Conservation (phyloP, 495 filamentous ascomycete genomes). For the Daldinia vernicosa region DNA sequence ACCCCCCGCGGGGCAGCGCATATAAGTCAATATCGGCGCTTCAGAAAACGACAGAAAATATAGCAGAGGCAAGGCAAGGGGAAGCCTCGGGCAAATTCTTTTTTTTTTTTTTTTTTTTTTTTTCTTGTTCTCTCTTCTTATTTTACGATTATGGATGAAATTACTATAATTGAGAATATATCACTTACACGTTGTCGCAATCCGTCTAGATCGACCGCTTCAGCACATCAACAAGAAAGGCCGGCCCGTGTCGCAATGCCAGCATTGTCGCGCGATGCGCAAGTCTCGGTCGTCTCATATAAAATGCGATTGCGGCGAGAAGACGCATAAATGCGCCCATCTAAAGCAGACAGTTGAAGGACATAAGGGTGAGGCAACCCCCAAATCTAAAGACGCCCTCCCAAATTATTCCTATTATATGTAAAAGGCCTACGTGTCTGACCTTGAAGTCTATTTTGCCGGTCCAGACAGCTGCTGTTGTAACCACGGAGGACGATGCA, state of each 20-base stretch:
- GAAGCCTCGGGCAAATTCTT: neutral
- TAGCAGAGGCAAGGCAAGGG: neutral
- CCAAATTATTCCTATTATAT: conserved; percentile 11
- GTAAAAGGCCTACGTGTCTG: conserved; percentile 49
- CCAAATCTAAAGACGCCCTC: conserved; percentile 8
- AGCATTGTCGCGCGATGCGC: conserved; percentile 95
- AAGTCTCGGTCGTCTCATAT: conserved; percentile 96
- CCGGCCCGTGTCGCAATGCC: conserved; percentile 96
- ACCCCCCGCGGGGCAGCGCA: conserved; percentile 46
- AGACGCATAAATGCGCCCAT: conserved; percentile 78
- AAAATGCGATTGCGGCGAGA: conserved; percentile 97
- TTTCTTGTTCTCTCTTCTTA: too few species aligned
- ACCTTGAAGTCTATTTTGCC: conserved; percentile 52
- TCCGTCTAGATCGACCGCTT: conserved; percentile 81
- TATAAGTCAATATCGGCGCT: conserved; percentile 25
- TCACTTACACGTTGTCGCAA: conserved; percentile 44
- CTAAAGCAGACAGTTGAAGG: conserved; percentile 61
- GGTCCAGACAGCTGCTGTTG: conserved; percentile 83
- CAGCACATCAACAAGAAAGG: conserved; percentile 98
- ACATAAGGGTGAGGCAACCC: conserved; percentile 60
- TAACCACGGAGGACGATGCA: conserved; percentile 89
- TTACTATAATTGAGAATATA: conserved; percentile 2
- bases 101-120: neutral
- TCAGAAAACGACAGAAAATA: neutral
- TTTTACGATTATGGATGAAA: neutral